Conservation (phyloP, 169 alveolate species). For the Perkinsus chesapeaki region DNA sequence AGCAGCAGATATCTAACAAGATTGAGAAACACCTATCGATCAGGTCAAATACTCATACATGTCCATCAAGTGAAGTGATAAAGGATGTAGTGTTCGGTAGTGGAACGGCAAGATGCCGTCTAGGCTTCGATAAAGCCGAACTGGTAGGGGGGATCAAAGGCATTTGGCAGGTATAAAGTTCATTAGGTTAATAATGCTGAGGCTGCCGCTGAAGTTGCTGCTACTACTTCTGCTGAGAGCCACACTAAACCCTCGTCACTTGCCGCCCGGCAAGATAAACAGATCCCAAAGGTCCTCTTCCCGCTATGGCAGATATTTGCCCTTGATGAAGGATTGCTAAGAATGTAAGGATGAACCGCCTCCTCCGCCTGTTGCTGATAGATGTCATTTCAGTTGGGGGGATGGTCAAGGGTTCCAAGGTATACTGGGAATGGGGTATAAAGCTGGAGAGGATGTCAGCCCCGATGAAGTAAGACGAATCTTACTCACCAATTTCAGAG, state of each 20-base stretch:
- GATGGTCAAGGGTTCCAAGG: not conserved
- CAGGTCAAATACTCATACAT: not conserved
- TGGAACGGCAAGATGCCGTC: not conserved
- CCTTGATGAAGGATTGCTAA: not conserved
- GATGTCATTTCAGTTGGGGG: not conserved
- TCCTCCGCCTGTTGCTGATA: not conserved
- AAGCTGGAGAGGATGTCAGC: not conserved
- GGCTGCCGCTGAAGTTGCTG: too few species aligned
- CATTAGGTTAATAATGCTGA: not conserved
- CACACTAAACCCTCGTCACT: too few species aligned
- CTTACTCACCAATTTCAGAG: not conserved
- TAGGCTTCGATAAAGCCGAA: not conserved
- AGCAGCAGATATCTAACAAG: not conserved
- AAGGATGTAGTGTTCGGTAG: not conserved
- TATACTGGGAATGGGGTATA: not conserved
- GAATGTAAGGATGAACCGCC: not conserved
- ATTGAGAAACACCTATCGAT: not conserved
- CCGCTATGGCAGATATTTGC: not conserved
- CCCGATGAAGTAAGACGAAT: not conserved
- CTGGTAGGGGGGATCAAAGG: not conserved
- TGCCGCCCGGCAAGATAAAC: too few species aligned
- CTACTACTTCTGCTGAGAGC: too few species aligned
- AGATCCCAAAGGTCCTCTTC: not conserved
- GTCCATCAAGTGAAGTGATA: not conserved
- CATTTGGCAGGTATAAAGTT: not conserved